phyloP scores from a whole-genome alignment of 345 rosid genomes.

The Linum tenue region DNA sequence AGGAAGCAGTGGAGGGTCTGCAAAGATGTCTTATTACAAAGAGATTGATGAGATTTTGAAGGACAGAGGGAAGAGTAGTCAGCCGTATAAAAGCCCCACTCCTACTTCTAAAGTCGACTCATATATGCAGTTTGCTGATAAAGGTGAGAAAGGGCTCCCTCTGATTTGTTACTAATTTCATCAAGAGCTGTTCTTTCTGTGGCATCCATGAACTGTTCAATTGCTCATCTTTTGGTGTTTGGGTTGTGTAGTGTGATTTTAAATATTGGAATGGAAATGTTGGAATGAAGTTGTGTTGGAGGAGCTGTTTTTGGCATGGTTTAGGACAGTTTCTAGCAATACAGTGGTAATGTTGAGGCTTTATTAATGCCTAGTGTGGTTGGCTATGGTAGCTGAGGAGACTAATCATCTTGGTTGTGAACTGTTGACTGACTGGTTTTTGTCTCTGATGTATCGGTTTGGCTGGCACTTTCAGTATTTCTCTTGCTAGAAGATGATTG shows the following conservation, averaged over 20 bases:
- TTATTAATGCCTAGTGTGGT: not conserved
- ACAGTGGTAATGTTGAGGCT: not conserved
- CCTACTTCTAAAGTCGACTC: constrained; percentile 68
- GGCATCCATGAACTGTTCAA: not conserved
- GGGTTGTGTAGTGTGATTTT: not conserved
- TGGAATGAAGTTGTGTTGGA: not conserved
- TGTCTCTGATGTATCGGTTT: not conserved
- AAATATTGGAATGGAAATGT: not conserved
- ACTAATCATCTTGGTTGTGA: not conserved
- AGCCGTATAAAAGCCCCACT: constrained; percentile 50
- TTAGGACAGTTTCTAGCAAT: too few relatives aligned
- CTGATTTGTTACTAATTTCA: too few relatives aligned
- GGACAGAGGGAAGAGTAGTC: constrained; percentile 64
- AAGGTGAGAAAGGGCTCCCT: constrained; percentile 37
- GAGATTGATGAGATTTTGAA: constrained; percentile 94
- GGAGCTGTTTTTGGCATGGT: too few relatives aligned
- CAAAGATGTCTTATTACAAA: constrained; percentile 85
- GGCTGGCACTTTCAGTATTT: not conserved
- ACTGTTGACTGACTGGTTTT: not conserved
- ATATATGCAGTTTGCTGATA: constrained; percentile 80
- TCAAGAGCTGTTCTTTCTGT: too few relatives aligned
- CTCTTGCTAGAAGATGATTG: not conserved
- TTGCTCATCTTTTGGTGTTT: constrained; percentile 2
- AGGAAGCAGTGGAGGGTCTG: constrained; percentile 48
- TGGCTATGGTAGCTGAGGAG: not conserved